Evolutionary conservation across 2,329 filamentous ascomycete species (phyloP).

Genomic region (Talaromyces atroroseus): DNA sequence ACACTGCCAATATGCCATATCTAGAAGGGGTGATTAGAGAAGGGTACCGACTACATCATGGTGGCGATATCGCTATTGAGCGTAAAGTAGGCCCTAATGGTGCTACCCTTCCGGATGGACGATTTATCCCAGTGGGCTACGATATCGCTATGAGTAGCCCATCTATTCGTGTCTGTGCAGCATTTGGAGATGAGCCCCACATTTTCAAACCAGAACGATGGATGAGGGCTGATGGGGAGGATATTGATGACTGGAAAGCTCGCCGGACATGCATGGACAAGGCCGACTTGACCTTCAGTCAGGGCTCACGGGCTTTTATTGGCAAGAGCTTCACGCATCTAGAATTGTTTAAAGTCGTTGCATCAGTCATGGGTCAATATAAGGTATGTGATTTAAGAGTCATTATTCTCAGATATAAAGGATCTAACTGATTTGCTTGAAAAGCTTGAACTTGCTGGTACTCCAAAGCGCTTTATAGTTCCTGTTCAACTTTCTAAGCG

Average conservation of each 20-base stretch:
- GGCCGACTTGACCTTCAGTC: slow-evolving; percentile 5
- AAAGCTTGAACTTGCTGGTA: background rate
- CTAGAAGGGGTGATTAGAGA: slow-evolving; percentile 4
- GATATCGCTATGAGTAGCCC: slow-evolving; percentile 8
- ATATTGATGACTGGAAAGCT: background rate
- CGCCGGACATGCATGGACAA: slow-evolving; percentile 2
- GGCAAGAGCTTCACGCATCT: slow-evolving; percentile 8
- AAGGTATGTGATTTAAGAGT: background rate
- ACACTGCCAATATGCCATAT: slow-evolving; percentile 5
- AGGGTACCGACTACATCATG: slow-evolving; percentile 8
- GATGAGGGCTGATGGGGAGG: slow-evolving; percentile 4
- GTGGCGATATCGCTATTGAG: slow-evolving; percentile 8
- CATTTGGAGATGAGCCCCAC: slow-evolving; percentile 2
- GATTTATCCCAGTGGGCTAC: slow-evolving; percentile 3
- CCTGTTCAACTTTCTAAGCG: background rate
- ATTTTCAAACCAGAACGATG: slow-evolving; percentile 4
- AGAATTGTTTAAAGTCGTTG: slow-evolving; percentile 7
- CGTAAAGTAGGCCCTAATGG: slow-evolving; percentile 7
- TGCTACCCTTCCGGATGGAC: slow-evolving; percentile 1
- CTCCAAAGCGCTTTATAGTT: slow-evolving; percentile 1
- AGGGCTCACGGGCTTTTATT: slow-evolving; percentile 8
- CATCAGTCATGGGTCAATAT: slow-evolving; percentile 6
- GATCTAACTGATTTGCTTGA: background rate
- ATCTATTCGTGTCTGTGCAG: slow-evolving; percentile 6
- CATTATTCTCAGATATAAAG: too few relatives aligned